Evolutionary conservation across 257 asterid species (phyloP).

Genomic region (Mitragyna speciosa): DNA sequence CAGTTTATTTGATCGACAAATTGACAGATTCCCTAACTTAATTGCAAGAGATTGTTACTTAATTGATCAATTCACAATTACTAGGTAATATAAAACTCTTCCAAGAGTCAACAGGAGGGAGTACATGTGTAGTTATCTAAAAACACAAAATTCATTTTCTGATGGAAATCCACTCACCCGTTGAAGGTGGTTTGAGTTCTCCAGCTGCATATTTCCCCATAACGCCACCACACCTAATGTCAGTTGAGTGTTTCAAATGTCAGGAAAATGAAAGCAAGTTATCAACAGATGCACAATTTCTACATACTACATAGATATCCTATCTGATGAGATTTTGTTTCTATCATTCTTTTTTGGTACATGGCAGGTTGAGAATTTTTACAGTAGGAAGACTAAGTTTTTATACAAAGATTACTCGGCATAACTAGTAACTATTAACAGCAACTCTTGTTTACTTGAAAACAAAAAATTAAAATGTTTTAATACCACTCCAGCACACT

Average conservation of each 20-base stretch:
- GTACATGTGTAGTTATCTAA: background rate
- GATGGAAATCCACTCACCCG: conserved; percentile 51
- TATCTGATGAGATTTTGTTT: background rate
- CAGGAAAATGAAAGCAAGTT: conserved; percentile 8
- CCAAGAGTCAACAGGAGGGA: background rate
- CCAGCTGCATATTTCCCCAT: conserved; percentile 99
- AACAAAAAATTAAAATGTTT: background rate
- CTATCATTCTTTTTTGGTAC: background rate
- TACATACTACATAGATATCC: background rate
- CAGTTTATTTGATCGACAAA: background rate
- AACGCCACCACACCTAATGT: conserved; percentile 94
- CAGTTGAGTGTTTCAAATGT: conserved; percentile 16
- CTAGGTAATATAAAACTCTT: background rate
- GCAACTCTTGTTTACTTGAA: background rate
- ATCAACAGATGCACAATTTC: background rate
- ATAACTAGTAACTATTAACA: background rate
- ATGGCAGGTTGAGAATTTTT: too few species aligned
- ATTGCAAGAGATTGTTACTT: background rate
- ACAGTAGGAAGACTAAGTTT: background rate
- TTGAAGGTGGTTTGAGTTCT: conserved; percentile 90
- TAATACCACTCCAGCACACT: conserved; percentile 31
- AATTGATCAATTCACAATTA: background rate
- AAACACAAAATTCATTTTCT: background rate
- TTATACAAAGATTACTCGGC: background rate
- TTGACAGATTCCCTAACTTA: background rate